Conservation (phyloP, 23 red algal genomes). For the Gracilaria domingensis region DNA sequence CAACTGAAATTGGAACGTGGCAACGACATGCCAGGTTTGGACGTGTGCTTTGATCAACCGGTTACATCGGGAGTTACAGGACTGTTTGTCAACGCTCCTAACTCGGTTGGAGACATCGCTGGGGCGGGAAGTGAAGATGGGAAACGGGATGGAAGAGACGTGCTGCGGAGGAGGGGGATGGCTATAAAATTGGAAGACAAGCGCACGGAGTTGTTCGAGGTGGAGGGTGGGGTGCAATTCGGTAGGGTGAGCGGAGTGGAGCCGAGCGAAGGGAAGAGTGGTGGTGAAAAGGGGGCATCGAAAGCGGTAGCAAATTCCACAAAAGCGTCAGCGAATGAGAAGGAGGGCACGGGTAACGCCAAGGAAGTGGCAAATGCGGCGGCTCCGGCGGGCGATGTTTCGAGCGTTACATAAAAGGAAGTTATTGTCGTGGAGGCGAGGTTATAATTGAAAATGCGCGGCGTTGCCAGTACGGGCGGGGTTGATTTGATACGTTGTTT, state of each 20-base stretch:
- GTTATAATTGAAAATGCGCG: background rate
- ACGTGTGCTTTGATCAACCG: conserved; percentile 65
- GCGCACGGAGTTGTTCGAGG: conserved; percentile 7
- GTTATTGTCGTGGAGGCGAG: background rate
- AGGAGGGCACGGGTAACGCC: background rate
- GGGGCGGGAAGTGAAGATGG: conserved; percentile 16
- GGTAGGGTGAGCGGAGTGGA: background rate
- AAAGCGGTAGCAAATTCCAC: background rate
- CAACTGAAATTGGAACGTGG: conserved; percentile 2
- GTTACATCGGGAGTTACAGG: conserved; percentile 35
- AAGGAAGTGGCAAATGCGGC: conserved; percentile 11
- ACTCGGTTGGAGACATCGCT: background rate
- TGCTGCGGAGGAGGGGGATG: background rate
- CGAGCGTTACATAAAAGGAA: conserved; percentile 12
- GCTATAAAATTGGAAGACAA: conserved; percentile 18
- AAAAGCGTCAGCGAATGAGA: background rate
- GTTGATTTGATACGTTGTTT: background rate
- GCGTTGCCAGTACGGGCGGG: background rate
- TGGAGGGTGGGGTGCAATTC: background rate
- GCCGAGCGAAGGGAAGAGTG: background rate
- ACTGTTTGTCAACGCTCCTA: conserved; percentile 32
- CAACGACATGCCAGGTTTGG: background rate
- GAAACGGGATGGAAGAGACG: background rate
- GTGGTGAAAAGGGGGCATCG: background rate
- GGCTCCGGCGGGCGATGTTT: background rate